Percentiles rank a stretch among this genome's conserved stretches.
phyloP scores from a whole-genome alignment of 2,329 filamentous ascomycete species.

The Sporothrix brunneoviolacea region DNA sequence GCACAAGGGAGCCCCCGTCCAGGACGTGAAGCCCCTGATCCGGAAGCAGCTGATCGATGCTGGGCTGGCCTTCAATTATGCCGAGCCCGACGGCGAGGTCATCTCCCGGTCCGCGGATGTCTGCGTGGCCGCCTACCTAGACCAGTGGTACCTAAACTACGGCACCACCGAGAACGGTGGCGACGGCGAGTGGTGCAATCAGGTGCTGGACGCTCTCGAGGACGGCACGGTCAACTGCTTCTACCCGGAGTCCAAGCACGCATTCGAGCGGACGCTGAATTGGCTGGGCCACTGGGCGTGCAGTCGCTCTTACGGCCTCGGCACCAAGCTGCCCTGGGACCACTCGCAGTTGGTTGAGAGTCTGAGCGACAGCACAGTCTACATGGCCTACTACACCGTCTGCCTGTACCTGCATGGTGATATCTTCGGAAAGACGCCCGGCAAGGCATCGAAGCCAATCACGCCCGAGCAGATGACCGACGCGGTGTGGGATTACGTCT shows the following conservation, averaged over 20 bases:
- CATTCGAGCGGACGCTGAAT: slow-evolving; percentile 76
- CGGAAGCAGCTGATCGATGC: slow-evolving; percentile 68
- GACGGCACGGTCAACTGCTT: slow-evolving; percentile 68
- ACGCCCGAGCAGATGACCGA: slow-evolving; percentile 83
- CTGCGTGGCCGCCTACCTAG: slow-evolving; percentile 85
- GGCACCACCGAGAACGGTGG: slow-evolving; percentile 38
- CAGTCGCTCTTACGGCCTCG: slow-evolving; percentile 82
- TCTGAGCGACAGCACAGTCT: slow-evolving; percentile 82
- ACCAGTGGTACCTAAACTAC: slow-evolving; percentile 98
- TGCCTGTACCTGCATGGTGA: slow-evolving; percentile 68
- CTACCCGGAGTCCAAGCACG: slow-evolving; percentile 66
- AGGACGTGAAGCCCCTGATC: slow-evolving; percentile 75
- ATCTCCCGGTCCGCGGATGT: slow-evolving; percentile 61
- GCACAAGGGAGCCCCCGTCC: slow-evolving; percentile 79
- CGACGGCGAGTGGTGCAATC: slow-evolving; percentile 76
- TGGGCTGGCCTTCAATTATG: slow-evolving; percentile 81
- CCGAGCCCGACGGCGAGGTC: slow-evolving; percentile 86
- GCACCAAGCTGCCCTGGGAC: slow-evolving; percentile 94
- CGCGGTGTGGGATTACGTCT: slow-evolving; percentile 94
- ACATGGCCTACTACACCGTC: slow-evolving; percentile 75
- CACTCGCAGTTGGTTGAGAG: slow-evolving; percentile 83
- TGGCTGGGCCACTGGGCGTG: slow-evolving; percentile 98
- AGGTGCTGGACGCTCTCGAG: slow-evolving; percentile 65
- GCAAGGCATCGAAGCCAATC: slow-evolving; percentile 59
- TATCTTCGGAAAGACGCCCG: slow-evolving; percentile 64